Percentiles rank a stretch among this genome's conserved stretches.
Evolutionary conservation across 2,329 filamentous ascomycete species (phyloP).

Genomic region (Nemania bipapillata): DNA sequence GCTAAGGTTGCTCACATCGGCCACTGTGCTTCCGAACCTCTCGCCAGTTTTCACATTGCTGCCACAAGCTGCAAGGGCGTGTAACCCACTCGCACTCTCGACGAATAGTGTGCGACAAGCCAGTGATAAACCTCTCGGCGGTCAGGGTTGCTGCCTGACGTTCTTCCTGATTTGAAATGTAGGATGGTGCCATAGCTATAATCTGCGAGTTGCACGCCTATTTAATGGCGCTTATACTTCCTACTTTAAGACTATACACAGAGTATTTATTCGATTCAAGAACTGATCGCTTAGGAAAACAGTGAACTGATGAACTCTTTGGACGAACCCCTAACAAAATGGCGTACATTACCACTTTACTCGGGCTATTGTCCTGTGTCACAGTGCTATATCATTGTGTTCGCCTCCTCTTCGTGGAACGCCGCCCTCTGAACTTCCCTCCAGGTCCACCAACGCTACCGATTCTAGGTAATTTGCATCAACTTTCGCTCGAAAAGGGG

Average conservation of each 20-base stretch:
- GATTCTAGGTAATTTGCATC: constrained; percentile 43
- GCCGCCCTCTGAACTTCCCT: constrained; percentile 35
- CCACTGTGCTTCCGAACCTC: too few relatives aligned
- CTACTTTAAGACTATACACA: neutral
- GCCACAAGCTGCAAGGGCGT: neutral
- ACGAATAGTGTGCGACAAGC: neutral
- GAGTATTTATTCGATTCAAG: neutral
- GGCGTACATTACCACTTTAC: neutral
- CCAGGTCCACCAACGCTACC: constrained; percentile 40
- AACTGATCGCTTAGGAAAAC: neutral
- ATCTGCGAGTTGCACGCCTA: too few relatives aligned
- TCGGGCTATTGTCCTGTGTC: constrained; percentile 2
- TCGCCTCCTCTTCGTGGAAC: neutral
- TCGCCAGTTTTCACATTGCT: neutral
- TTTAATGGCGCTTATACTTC: too few relatives aligned
- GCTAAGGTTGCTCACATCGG: neutral
- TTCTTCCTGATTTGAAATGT: too few relatives aligned
- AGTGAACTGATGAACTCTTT: neutral
- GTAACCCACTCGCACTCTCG: neutral
- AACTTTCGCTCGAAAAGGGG: constrained; percentile 35
- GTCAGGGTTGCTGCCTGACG: too few relatives aligned
- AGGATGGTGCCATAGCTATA: too few relatives aligned
- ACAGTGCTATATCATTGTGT: neutral
- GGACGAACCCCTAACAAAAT: neutral
- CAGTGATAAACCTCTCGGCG: neutral